Evolutionary conservation across 2,329 filamentous ascomycete genomes (phyloP).

Genomic region (Hymenoscyphus infarciens): DNA sequence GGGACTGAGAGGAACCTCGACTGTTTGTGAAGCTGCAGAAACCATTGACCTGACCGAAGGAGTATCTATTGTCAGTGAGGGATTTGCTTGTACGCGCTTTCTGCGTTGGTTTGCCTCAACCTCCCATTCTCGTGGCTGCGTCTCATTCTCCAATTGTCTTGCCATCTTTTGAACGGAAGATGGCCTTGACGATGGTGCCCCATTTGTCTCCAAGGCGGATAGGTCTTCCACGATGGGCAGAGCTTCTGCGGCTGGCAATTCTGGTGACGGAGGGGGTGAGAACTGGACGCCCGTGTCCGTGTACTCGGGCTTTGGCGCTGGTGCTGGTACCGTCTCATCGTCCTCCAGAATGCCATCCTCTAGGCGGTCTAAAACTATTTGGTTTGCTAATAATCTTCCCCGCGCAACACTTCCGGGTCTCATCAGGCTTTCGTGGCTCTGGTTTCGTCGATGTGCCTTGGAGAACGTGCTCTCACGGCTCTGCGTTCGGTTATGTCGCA

Average conservation of each 20-base stretch:
- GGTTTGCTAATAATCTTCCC: conserved; percentile 51
- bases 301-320: conserved; percentile 19
- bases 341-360: conserved; percentile 51
- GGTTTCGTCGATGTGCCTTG: conserved; percentile 51
- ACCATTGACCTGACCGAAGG: conserved; percentile 52
- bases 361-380: conserved; percentile 34
- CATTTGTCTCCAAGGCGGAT: conserved; percentile 18
- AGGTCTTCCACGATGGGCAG: conserved; percentile 44
- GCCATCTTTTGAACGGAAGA: conserved; percentile 17
- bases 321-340: conserved; percentile 40
- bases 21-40: conserved; percentile 61
- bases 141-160: conserved; percentile 38
- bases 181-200: not conserved
- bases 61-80: conserved; percentile 44
- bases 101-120: conserved; percentile 71
- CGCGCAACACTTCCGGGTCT: conserved; percentile 53
- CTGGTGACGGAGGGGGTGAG: conserved; percentile 76
- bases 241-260: conserved; percentile 35
- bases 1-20: conserved; percentile 59
- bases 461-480: conserved; percentile 55
- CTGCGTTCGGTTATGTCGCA: conserved; percentile 49
- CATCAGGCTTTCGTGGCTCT: conserved; percentile 56
- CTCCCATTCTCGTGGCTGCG: conserved; percentile 46
- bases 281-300: conserved; percentile 76
- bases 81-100: conserved; percentile 59